Base-by-base conservation (phyloP, 441 rosid species). In the Dalechampia spathulata region DNA sequence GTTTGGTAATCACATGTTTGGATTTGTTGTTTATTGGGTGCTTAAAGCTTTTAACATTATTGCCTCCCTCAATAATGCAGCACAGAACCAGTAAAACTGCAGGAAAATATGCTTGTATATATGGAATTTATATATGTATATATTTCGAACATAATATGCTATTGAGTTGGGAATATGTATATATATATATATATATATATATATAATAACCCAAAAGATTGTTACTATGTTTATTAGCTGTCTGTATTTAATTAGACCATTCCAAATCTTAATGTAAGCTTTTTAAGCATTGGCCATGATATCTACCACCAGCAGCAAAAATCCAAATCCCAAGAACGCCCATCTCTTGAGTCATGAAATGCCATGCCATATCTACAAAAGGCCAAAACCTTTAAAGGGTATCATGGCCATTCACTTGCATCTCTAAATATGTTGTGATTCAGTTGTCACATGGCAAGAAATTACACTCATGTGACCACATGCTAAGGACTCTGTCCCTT, bases 391-490 rank as follows among this genome's bases (percentile, higher is more conserved):
- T 41, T 36, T n/a, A 2, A 49, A 51, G 74, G 78, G 66, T 52
- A 40, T 25, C 14, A 44, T 52, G 47, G 79, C 54, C 56, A 63
- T 27, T 14, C 20, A 7, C 10, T 15, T 47, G 17, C 15, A 34
- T 9, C 5, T 28, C n/a, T n/a, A 30, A 28, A 32, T 15, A 36
- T 42, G 56, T 17, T 59, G 50, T 68, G 74, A 47, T 68, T 62
- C 49, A 74, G 72, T 39, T 30, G 5, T 68, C 87, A 77, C 87
- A 77, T 82, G 87, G 79, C 70, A 51, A 37, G 61, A 58, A 72
- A 63, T 69, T 66, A 60, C 63, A 61, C 61, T 73, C 81, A 69
- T 77, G 81, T 75, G 85, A 39, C 64, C 79, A 75, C 88, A 73
- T 75, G 39, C 41, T 19, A 40, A 60, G 63, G 30, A 63, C 52